These are phyloP conservation scores for Fomitopsis pulvina DNA, from an alignment of 768 basidiomycete genomes.

Conservation along the genomic window DNA sequence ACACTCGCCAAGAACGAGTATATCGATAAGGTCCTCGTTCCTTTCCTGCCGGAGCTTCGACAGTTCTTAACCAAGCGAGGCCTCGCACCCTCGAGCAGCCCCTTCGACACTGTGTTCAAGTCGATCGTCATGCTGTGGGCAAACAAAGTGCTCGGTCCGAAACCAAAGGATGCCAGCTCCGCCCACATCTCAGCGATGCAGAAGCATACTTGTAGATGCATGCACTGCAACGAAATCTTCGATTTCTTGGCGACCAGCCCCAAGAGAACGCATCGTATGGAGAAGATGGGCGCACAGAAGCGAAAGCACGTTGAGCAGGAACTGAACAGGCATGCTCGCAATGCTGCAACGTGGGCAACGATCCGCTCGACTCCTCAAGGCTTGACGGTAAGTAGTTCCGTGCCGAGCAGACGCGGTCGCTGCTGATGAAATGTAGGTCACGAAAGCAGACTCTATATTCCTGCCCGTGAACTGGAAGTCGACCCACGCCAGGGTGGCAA, in stretches of 20 bases:
- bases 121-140: conserved; percentile 8
- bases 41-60: conserved; percentile 8
- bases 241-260: conserved; percentile 3
- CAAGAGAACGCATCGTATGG: background rate
- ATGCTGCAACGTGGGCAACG: conserved; percentile 6
- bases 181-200: background rate
- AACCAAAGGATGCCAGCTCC: conserved; percentile 2
- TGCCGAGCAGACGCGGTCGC: background rate
- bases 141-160: conserved; percentile 9
- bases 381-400: conserved; percentile 6
- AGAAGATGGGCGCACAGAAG: conserved; percentile 5
- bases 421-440: conserved; percentile 1
- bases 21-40: conserved; percentile 7
- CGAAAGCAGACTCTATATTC: conserved; percentile 1
- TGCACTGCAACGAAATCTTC: background rate
- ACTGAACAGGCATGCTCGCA: conserved; percentile 1
- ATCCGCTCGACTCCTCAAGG: conserved; percentile 10
- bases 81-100: background rate
- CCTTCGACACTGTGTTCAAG: conserved; percentile 7
- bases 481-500: background rate
- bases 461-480: background rate
- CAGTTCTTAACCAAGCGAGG: conserved; percentile 4
- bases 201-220: conserved; percentile 10
- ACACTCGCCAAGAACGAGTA: background rate
- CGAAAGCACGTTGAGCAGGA: conserved; percentile 13